Conservation (phyloP, 2,329 filamentous ascomycete genomes). For the Epichloe gansuensis region DNA sequence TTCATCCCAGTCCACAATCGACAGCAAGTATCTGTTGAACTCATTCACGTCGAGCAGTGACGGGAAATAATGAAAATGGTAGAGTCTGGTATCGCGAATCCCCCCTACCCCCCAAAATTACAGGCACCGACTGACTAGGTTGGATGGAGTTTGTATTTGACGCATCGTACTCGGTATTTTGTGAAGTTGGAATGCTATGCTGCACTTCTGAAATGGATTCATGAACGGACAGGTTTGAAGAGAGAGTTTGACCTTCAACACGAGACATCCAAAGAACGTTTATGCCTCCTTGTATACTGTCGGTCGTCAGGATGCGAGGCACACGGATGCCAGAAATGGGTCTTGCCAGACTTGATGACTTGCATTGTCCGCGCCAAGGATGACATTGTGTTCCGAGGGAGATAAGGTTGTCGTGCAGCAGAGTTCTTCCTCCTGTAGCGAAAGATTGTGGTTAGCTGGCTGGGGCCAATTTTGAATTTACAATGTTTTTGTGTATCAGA, state of each 20-base stretch:
- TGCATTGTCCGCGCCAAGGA: neutral
- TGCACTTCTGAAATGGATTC: neutral
- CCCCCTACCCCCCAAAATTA: neutral
- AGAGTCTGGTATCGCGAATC: neutral
- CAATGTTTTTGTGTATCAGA: too few species aligned
- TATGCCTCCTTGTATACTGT: neutral
- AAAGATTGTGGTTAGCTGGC: neutral
- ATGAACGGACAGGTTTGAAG: neutral
- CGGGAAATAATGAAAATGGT: neutral
- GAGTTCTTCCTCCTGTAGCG: neutral
- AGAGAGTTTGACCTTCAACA: neutral
- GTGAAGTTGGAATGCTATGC: neutral
- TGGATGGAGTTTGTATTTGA: neutral
- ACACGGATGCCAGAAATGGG: neutral
- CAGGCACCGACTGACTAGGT: neutral
- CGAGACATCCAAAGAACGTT: neutral
- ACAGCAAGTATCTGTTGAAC: neutral
- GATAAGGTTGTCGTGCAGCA: neutral
- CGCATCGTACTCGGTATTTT: neutral
- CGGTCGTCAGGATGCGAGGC: slow-evolving; percentile 1
- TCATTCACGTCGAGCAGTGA: neutral
- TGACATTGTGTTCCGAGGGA: neutral
- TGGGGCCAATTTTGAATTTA: neutral
- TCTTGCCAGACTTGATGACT: neutral
- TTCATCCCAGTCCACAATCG: slow-evolving; percentile 1